Percentiles rank a stretch among this genome's conserved stretches.
These are phyloP conservation scores for Daldinia sp. DNA, from an alignment of 2,329 filamentous ascomycete genomes.

Conservation along the genomic window DNA sequence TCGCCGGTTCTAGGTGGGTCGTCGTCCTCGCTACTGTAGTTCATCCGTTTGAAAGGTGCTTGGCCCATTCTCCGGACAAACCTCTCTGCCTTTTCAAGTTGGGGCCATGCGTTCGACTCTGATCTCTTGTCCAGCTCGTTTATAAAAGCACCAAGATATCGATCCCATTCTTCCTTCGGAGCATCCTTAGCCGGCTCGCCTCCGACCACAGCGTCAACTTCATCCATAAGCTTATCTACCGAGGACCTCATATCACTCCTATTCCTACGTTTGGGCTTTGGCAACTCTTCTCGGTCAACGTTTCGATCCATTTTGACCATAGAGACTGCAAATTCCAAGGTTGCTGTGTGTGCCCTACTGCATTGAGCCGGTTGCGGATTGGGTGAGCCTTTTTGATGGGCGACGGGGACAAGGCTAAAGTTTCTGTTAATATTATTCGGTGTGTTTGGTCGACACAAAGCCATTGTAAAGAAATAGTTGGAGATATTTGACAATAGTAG, in stretches of 20 bases:
- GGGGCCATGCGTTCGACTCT: slow-evolving; percentile 28
- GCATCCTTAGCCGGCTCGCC: slow-evolving; percentile 8
- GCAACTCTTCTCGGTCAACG: not conserved
- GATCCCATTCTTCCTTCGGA: slow-evolving; percentile 24
- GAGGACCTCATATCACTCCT: slow-evolving; percentile 6
- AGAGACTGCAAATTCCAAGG: not conserved
- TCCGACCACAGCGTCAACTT: slow-evolving; percentile 14
- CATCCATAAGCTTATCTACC: slow-evolving; percentile 14
- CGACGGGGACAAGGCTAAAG: not conserved
- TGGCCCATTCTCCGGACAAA: slow-evolving; percentile 37
- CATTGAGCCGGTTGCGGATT: not conserved
- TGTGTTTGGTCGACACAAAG: not conserved
- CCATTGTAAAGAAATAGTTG: not conserved
- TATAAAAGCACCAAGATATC: slow-evolving; percentile 17
- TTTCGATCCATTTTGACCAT: slow-evolving; percentile 4
- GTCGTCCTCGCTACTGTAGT: slow-evolving; percentile 1
- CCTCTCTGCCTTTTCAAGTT: slow-evolving; percentile 23
- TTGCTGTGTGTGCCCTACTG: not conserved
- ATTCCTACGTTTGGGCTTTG: not conserved
- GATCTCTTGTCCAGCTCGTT: slow-evolving; percentile 21
- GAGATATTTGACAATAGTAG: not conserved
- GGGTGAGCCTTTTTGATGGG: not conserved
- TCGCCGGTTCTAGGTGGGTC: not conserved
- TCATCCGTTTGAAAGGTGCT: slow-evolving; percentile 8
- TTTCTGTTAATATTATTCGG: not conserved